Conservation (phyloP, 371 early-diverging fungal species). For the Lichtheimia ramosa region DNA sequence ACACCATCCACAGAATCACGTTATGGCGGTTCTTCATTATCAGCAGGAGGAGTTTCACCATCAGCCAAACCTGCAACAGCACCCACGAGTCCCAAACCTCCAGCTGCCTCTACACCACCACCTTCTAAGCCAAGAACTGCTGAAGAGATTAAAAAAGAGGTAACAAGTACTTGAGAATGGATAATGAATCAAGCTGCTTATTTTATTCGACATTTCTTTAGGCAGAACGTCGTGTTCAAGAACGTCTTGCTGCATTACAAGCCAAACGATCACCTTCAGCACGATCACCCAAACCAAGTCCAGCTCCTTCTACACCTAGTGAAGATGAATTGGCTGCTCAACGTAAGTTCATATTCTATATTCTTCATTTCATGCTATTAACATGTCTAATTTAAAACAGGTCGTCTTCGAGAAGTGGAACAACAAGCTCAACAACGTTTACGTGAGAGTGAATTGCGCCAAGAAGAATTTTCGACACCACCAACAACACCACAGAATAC, state of each 20-base stretch:
- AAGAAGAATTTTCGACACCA: conserved; percentile 10
- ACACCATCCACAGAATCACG: not conserved
- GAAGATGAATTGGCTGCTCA: conserved; percentile 40
- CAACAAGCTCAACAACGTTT: conserved; percentile 35
- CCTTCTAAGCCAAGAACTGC: conserved; percentile 46
- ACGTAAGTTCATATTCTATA: conserved; percentile 20
- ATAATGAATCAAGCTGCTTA: not conserved
- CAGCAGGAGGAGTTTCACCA: not conserved
- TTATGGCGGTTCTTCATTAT: not conserved
- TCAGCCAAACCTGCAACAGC: not conserved
- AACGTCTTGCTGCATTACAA: conserved; percentile 48
- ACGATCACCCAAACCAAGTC: conserved; percentile 14
- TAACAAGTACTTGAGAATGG: not conserved
- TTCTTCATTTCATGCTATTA: not conserved
- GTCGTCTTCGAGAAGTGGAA: conserved; percentile 38
- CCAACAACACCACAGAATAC: conserved; percentile 5
- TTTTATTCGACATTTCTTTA: conserved; percentile 8
- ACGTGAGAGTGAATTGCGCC: conserved; percentile 24
- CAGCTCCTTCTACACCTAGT: conserved; percentile 16
- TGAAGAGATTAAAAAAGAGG: conserved; percentile 55
- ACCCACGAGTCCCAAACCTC: not conserved
- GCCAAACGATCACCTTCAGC: conserved; percentile 26
- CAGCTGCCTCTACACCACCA: not conserved
- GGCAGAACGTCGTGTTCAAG: conserved; percentile 56
- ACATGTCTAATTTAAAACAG: conserved; percentile 11